Percentiles rank a stretch among this genome's conserved stretches.
Conservation (phyloP, 495 filamentous ascomycete species). For the Chaetomium fimeti region DNA sequence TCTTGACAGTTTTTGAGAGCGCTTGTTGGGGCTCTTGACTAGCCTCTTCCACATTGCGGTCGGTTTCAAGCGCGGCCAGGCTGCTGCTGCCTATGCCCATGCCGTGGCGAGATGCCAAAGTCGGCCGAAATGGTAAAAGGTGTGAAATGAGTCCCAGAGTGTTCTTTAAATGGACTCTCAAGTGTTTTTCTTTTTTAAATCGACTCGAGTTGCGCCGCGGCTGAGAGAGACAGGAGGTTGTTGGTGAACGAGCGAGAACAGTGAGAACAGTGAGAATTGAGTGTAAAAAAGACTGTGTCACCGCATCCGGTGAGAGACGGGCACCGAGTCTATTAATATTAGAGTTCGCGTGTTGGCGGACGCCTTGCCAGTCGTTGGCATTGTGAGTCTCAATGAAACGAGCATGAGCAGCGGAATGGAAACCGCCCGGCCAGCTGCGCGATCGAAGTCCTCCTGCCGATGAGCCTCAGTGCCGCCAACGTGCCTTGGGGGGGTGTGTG, state of each 20-base stretch:
- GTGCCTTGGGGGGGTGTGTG: too few species aligned
- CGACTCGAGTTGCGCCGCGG: too few species aligned
- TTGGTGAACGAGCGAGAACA: not conserved
- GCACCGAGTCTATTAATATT: not conserved
- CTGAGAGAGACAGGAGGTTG: not conserved
- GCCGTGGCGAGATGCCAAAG: not conserved
- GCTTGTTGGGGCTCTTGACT: slow-evolving; percentile 19
- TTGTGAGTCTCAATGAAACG: not conserved
- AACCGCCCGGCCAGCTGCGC: not conserved
- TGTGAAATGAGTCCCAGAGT: not conserved
- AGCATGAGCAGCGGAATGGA: too few species aligned
- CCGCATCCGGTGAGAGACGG: not conserved
- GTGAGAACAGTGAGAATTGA: not conserved
- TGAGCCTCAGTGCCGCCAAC: not conserved
- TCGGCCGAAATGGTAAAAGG: not conserved
- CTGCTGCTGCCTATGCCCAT: slow-evolving; percentile 20
- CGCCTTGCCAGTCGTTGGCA: not conserved
- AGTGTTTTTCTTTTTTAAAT: too few species aligned
- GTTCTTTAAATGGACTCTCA: too few species aligned
- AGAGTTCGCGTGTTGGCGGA: not conserved
- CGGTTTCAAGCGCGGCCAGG: slow-evolving; percentile 4
- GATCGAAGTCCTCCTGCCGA: not conserved
- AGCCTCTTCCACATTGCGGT: slow-evolving; percentile 17
- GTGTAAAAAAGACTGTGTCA: not conserved
- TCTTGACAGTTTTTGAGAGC: slow-evolving; percentile 20